A percentile compares a stretch with the other conserved stretches of the same genome.
Evolutionary conservation across 148 eudicot species (phyloP).

Genomic region (Camellia granthamiana): DNA sequence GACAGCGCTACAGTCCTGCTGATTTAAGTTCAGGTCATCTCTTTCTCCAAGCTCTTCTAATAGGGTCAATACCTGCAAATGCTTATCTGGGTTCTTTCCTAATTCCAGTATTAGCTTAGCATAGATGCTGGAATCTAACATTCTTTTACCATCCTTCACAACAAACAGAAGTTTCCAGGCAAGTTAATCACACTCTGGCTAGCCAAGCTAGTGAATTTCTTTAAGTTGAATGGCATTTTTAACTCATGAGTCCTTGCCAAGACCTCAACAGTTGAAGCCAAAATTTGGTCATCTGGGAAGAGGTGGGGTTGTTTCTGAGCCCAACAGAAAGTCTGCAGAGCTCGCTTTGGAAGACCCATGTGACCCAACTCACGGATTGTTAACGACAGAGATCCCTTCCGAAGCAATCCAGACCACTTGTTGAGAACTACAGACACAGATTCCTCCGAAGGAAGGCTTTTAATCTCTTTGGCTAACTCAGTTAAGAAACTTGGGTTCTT

Average conservation of each 20-base stretch:
- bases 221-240: constrained; percentile 50
- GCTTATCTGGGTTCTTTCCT: constrained; percentile 74
- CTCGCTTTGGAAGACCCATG: constrained; percentile 84
- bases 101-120: constrained; percentile 71
- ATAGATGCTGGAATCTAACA: constrained; percentile 64
- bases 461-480: constrained; percentile 68
- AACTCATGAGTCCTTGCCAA: constrained; percentile 64
- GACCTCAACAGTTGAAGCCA: constrained; percentile 82
- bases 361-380: constrained; percentile 83
- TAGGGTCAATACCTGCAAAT: constrained; percentile 42
- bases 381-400: constrained; percentile 81
- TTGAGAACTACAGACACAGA: constrained; percentile 57
- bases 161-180: constrained; percentile 65
- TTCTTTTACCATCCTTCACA: constrained; percentile 57
- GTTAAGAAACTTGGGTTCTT: constrained; percentile 72
- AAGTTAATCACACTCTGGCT: constrained; percentile 55
- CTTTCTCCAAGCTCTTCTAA: constrained; percentile 76
- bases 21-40: constrained; percentile 61
- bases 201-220: constrained; percentile 47
- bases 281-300: constrained; percentile 80
- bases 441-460: constrained; percentile 51
- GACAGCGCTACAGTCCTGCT: constrained; percentile 74
- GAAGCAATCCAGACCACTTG: constrained; percentile 54
- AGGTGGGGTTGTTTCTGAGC: constrained; percentile 73
- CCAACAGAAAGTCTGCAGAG: constrained; percentile 79